A percentile compares a stretch with the other conserved stretches of the same genome.
phyloP scores from a whole-genome alignment of 1,284 basidiomycete species.

The Malassezia psittaci region DNA sequence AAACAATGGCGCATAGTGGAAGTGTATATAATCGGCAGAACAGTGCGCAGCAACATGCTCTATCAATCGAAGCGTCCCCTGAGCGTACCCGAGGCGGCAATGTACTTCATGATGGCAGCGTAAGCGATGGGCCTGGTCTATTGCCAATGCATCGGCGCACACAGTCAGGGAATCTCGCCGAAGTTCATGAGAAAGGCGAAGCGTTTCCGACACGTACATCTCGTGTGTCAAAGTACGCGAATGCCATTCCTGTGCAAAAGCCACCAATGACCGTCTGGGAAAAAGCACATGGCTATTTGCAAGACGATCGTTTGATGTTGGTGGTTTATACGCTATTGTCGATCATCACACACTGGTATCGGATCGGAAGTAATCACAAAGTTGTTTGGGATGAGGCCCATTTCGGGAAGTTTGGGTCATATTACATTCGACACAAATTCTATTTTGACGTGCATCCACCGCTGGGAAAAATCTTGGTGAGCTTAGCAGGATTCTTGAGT shows the following conservation, averaged over 20 bases:
- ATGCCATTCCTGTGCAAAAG: conserved; percentile 34
- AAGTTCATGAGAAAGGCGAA: not conserved
- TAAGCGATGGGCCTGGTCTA: conserved; percentile 1
- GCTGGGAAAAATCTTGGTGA: conserved; percentile 96
- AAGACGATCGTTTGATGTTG: conserved; percentile 31
- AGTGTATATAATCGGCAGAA: not conserved
- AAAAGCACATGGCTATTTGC: conserved; percentile 15
- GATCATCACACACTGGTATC: conserved; percentile 87
- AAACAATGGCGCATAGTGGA: too few relatives aligned
- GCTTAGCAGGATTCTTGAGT: conserved; percentile 74
- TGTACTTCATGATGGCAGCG: not conserved
- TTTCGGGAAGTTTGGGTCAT: conserved; percentile 56
- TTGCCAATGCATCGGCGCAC: not conserved
- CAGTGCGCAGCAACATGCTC: not conserved
- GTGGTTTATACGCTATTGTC: conserved; percentile 81
- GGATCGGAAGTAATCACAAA: conserved; percentile 72
- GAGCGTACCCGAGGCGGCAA: not conserved
- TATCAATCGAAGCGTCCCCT: not conserved
- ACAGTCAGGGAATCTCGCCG: not conserved
- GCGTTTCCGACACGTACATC: not conserved
- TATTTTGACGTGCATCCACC: conserved; percentile 64
- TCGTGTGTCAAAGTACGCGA: conserved; percentile 27
- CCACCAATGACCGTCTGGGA: conserved; percentile 28
- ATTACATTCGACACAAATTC: conserved; percentile 72
- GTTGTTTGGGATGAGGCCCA: conserved; percentile 87